Base-by-base conservation (phyloP, 805 yeast genomes). In the Candida pseudoglaebosa region DNA sequence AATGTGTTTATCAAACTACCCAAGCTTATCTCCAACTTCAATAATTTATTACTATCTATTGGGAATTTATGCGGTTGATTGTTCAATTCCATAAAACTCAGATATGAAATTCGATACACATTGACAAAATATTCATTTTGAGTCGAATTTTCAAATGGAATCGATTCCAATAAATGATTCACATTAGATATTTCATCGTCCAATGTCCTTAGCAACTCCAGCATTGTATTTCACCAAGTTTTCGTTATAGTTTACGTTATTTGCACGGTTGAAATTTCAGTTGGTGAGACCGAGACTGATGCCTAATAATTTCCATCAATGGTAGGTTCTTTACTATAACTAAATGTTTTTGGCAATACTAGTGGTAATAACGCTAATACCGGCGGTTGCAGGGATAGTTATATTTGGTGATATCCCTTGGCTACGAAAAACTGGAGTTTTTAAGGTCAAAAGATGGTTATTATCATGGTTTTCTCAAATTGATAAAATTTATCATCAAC, bases 401-500 rank as follows among this genome's bases (percentile, higher is more conserved):
- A 51, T 76, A 9, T 72, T 76, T 47, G 80, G 80, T 0, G 76
- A 75, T 46, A 58, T 70, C 18, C 80, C 80, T 2, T 46, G 52
- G 4, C 53, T 58, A 21, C 47, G 70, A 32, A 59, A 61, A 28
- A 62, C 77, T 0, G 36, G 49, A 4, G 34, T 73, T 13, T 62
- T 64, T 28, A 49, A 38, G 18, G 30, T 52, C 15, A 49, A 62
- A 24, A 14, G 12, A 18, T 5, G 10, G 14, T 32, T 37, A 22
- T n/a, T 32, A 3, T n/a, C 14, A 15, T 15, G n/a, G 5, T 28
- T 36, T 13, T n/a, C 37, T 6, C 32, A 16, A 10, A 19, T 34
- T 20, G 22, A 28, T 20, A 26, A 20, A 4, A 21, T 18, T 6
- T 43, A 43, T 21, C 28, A 36, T 6, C 17, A 13, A n/a, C 26